A percentile compares a stretch with the other conserved stretches of the same genome.
Conservation (phyloP, 306 rosid genomes). For the Canavalia gladiata region DNA sequence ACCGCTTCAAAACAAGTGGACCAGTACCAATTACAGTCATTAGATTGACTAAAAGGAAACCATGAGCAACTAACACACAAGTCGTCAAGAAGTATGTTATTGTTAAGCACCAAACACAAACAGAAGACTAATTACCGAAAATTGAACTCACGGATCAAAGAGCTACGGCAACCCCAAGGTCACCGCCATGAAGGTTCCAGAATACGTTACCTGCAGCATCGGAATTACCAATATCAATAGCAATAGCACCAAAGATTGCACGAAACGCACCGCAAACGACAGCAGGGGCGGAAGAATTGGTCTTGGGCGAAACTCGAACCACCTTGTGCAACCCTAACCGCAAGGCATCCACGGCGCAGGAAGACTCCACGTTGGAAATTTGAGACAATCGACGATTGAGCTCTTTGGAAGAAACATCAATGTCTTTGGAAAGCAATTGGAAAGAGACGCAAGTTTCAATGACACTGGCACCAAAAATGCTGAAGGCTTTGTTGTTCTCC, state of each 20-base stretch:
- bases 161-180: constrained; percentile 45
- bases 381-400: constrained; percentile 57
- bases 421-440: constrained; percentile 51
- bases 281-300: constrained; percentile 63
- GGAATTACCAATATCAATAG: constrained; percentile 59
- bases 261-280: constrained; percentile 82
- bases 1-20: constrained; percentile 29
- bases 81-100: neutral
- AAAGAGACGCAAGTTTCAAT: constrained; percentile 60
- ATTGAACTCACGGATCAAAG: constrained; percentile 38
- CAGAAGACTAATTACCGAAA: neutral
- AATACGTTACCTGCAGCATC: constrained; percentile 68
- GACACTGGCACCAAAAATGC: constrained; percentile 61
- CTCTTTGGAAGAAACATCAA: constrained; percentile 64
- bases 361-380: constrained; percentile 58
- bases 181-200: constrained; percentile 63
- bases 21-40: constrained; percentile 14
- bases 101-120: constrained; percentile 11
- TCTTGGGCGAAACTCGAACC: constrained; percentile 71
- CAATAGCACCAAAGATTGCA: constrained; percentile 76
- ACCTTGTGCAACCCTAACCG: constrained; percentile 65
- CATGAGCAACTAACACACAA: constrained; percentile 3
- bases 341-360: constrained; percentile 62
- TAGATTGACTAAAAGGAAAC: constrained; percentile 6
- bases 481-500: constrained; percentile 78